Percentiles rank a stretch among this genome's conserved stretches.
Evolutionary conservation across 169 alveolate genomes (phyloP).

Genomic region (Babesia divergens): DNA sequence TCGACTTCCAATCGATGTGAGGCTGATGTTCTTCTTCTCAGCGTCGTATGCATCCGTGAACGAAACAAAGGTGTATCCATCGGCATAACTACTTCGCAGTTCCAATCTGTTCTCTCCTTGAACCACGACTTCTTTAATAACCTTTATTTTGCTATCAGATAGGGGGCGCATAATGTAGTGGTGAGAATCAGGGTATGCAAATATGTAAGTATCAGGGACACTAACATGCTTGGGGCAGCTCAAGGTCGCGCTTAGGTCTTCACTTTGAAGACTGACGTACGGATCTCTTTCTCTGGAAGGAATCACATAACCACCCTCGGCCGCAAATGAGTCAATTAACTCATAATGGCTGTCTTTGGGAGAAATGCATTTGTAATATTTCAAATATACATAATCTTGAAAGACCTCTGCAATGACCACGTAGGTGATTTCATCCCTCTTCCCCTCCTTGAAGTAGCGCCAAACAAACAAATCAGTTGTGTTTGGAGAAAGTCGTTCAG

Average conservation of each 20-base stretch:
- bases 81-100: neutral
- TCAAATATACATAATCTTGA: neutral
- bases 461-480: slow-evolving; percentile 36
- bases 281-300: too few species aligned
- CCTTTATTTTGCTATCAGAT: neutral
- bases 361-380: slow-evolving; percentile 31
- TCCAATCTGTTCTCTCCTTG: slow-evolving; percentile 2
- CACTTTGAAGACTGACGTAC: neutral
- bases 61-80: slow-evolving; percentile 8
- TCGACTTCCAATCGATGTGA: neutral
- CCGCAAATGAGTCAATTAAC: slow-evolving; percentile 29
- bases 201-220: neutral
- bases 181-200: slow-evolving; percentile 13
- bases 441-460: slow-evolving; percentile 32
- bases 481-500: neutral
- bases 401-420: slow-evolving; percentile 46
- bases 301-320: neutral
- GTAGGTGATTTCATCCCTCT: slow-evolving; percentile 11
- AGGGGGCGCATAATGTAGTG: slow-evolving; percentile 23
- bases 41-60: neutral
- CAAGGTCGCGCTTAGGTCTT: neutral
- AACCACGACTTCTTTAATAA: slow-evolving; percentile 8
- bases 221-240: neutral
- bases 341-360: slow-evolving; percentile 19
- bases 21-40: neutral